phyloP scores from a whole-genome alignment of 176 grass and related monocot species.

The Oryza meridionalis region DNA sequence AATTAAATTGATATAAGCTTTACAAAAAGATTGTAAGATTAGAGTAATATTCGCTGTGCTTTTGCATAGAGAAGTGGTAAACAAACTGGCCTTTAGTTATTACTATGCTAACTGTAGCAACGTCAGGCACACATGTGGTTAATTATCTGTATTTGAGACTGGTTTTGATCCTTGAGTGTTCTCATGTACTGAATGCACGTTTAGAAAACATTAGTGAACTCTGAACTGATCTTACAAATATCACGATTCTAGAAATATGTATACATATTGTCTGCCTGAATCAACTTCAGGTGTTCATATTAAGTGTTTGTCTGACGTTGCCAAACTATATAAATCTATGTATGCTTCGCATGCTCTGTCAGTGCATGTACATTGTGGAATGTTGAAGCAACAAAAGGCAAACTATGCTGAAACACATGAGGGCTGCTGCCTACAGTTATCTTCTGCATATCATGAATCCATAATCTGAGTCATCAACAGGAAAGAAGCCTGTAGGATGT shows the following conservation, averaged over 20 bases:
- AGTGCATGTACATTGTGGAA: not conserved
- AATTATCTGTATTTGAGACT: not conserved
- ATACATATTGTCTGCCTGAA: not conserved
- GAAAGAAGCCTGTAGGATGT: not conserved
- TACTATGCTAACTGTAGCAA: not conserved
- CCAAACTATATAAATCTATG: not conserved
- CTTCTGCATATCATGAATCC: not conserved
- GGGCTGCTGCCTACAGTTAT: not conserved
- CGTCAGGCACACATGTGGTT: not conserved
- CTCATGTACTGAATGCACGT: not conserved
- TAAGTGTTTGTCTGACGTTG: not conserved
- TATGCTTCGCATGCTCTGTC: not conserved
- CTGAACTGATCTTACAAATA: not conserved
- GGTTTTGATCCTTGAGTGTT: conserved; percentile 27
- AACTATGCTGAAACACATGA: conserved; percentile 12
- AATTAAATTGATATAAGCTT: not conserved
- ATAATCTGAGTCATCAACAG: not conserved
- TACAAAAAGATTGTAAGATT: not conserved
- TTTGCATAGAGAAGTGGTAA: not conserved
- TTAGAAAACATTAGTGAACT: not conserved
- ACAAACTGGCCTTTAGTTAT: not conserved
- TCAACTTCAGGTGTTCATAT: not conserved
- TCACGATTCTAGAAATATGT: conserved; percentile 18
- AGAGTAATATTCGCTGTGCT: not conserved
- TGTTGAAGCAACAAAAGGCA: no score